These are phyloP conservation scores for Rhododendron molle DNA, from an alignment of 148 eudicot genomes.

Conservation along the genomic window DNA sequence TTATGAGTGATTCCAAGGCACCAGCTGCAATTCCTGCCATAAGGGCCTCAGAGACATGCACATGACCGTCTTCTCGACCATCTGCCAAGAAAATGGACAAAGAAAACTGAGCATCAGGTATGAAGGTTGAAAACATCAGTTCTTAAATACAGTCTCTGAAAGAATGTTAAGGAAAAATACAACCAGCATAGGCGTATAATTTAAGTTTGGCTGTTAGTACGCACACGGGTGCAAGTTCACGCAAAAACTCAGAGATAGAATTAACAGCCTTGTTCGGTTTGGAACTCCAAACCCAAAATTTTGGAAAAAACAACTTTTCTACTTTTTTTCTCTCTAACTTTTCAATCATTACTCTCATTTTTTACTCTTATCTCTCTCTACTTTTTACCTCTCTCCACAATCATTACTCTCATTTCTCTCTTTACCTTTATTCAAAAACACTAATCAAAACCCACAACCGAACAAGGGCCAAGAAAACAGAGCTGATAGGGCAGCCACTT, in stretches of 20 bases:
- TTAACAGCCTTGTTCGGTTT: too few relatives aligned
- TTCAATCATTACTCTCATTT: too few relatives aligned
- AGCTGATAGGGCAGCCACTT: background rate
- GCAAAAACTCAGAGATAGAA: background rate
- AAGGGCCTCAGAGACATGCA: slow-evolving; percentile 75
- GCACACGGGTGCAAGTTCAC: background rate
- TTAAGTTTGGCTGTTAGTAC: background rate
- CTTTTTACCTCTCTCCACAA: too few relatives aligned
- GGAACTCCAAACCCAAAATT: too few relatives aligned
- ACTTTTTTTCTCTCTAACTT: too few relatives aligned
- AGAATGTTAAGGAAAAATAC: background rate
- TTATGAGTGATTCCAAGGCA: slow-evolving; percentile 56
- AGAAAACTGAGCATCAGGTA: background rate
- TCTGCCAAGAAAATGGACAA: slow-evolving; percentile 25
- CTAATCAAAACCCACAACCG: too few relatives aligned
- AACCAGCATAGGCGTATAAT: background rate
- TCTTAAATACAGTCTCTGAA: background rate
- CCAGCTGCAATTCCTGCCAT: slow-evolving; percentile 81
- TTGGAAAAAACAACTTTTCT: too few relatives aligned
- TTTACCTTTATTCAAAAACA: too few relatives aligned
- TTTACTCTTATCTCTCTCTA: too few relatives aligned
- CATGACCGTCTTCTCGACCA: slow-evolving; percentile 74
- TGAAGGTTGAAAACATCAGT: background rate
- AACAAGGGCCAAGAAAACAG: background rate
- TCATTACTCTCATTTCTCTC: too few relatives aligned